Conservation (phyloP, 2,329 filamentous ascomycete genomes). For the Talaromyces amestolkiae region DNA sequence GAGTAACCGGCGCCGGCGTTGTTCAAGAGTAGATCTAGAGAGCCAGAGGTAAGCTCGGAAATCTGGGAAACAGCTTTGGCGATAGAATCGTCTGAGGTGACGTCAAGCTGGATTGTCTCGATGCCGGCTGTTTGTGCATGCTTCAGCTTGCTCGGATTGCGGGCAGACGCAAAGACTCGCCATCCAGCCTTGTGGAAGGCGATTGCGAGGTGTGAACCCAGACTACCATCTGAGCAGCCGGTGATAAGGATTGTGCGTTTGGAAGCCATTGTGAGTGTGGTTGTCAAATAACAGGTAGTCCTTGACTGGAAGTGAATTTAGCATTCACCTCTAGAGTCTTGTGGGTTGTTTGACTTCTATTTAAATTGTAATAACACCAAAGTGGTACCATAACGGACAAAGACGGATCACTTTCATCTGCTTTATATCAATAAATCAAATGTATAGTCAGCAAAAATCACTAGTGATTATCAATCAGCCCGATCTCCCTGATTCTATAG, state of each 20-base stretch:
- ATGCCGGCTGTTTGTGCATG: neutral
- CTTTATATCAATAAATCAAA: neutral
- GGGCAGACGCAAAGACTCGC: conserved; percentile 13
- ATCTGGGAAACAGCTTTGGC: neutral
- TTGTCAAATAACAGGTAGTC: neutral
- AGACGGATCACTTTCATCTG: neutral
- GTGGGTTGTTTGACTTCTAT: neutral
- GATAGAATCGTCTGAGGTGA: conserved; percentile 2
- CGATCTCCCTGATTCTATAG: neutral
- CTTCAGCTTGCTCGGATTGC: neutral
- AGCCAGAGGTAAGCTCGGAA: neutral
- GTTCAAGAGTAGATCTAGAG: conserved; percentile 12
- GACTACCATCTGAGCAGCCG: conserved; percentile 12
- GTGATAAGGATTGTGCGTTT: conserved; percentile 14
- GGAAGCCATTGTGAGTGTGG: neutral
- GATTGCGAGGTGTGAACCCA: conserved; percentile 4
- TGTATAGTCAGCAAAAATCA: neutral
- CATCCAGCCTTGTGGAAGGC: conserved; percentile 3
- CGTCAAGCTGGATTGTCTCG: conserved; percentile 7
- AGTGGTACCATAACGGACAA: neutral
- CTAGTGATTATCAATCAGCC: neutral
- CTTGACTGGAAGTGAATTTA: neutral
- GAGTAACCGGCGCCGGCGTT: conserved; percentile 12
- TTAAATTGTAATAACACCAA: neutral
- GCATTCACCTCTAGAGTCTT: neutral